Evolutionary conservation across 805 yeast genomes (phyloP).

Genomic region (Zygoascus bituminiphila): DNA sequence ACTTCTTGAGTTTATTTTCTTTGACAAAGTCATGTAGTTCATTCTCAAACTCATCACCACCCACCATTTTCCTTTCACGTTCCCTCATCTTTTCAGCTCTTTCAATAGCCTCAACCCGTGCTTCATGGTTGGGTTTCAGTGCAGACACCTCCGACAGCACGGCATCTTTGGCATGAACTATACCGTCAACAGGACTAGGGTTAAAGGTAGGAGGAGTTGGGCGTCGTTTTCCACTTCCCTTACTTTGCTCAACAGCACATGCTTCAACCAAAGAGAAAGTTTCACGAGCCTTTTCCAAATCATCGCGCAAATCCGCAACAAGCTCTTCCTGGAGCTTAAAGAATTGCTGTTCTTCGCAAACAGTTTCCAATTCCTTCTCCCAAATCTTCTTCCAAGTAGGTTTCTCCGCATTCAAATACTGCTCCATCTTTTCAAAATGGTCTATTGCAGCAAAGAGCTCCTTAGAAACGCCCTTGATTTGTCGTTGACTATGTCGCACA

Average conservation of each 20-base stretch:
- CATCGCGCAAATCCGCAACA: conserved; percentile 69
- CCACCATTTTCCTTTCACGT: conserved; percentile 52
- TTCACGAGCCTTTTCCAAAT: conserved; percentile 68
- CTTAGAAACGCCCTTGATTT: conserved; percentile 53
- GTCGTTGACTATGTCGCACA: conserved; percentile 68
- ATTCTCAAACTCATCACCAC: conserved; percentile 62
- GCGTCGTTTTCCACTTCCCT: conserved; percentile 29
- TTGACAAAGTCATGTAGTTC: conserved; percentile 82
- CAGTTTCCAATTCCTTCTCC: conserved; percentile 84
- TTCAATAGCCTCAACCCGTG: conserved; percentile 79
- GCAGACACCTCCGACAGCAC: conserved; percentile 72
- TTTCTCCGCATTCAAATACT: conserved; percentile 59
- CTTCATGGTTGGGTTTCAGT: conserved; percentile 74
- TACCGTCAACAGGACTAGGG: conserved; percentile 24
- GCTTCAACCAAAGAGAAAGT: conserved; percentile 75
- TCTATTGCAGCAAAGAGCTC: conserved; percentile 54
- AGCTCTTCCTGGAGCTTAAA: conserved; percentile 85
- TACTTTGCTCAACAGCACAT: conserved; percentile 70
- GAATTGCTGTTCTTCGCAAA: conserved; percentile 91
- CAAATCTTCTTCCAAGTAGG: conserved; percentile 85
- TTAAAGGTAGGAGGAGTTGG: conserved; percentile 29
- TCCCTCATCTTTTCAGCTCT: conserved; percentile 77
- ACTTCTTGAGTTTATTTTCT: conserved; percentile 62
- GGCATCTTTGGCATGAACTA: conserved; percentile 44
- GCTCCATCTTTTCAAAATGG: conserved; percentile 46